Base-by-base conservation (phyloP, 2,329 filamentous ascomycete genomes). In the Chrysoporthe puriensis region DNA sequence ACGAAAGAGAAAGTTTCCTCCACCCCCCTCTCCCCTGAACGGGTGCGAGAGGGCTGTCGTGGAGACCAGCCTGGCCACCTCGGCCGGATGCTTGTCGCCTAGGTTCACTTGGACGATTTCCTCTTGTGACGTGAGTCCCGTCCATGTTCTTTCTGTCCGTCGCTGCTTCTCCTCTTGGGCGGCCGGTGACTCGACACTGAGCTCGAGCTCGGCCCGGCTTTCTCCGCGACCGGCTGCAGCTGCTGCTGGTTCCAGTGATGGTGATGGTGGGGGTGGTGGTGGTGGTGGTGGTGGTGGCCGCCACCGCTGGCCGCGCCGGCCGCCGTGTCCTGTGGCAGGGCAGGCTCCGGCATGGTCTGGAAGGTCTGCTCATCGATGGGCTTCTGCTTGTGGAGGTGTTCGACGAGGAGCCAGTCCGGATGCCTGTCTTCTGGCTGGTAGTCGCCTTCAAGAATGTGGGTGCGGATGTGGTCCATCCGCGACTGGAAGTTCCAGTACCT, bases 391-490 rank as follows among this genome's bases (percentile, higher is more conserved):
- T 71, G 43, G 62, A 84, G 52, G 71, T 85, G 79, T 7, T 79
- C 68, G 18, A 84, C 70, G 34, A 85, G 72, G 42, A 68, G 71
- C 59, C 79, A 81, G 66, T 86, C 84, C 2, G 77, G 79, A 1
- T 79, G 75, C 62, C 76, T 76, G 4, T 78, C 21, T 0, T 69
- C 40, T 0, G 58, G 65, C 0, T 62, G 71, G 8, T 66, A 71
- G 6, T 71, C 65, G 0, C 75, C 77, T 3, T 74, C 52, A 14
- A 73, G 64, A 52, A 85, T 77, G 68, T 88, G 86, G 0, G 67
- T 66, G 0, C 75, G 78, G 62, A 88, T 84, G 70, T 89, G 86
- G 3, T 73, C 42, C 83, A 88, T 84, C 2, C 86, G 80, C 0
- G 70, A 21, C 0, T 67, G 43, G 65, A 82, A 84, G 44, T 77